phyloP scores from a whole-genome alignment of 2,329 filamentous ascomycete genomes.

The Aspergillus eucalypticola region DNA sequence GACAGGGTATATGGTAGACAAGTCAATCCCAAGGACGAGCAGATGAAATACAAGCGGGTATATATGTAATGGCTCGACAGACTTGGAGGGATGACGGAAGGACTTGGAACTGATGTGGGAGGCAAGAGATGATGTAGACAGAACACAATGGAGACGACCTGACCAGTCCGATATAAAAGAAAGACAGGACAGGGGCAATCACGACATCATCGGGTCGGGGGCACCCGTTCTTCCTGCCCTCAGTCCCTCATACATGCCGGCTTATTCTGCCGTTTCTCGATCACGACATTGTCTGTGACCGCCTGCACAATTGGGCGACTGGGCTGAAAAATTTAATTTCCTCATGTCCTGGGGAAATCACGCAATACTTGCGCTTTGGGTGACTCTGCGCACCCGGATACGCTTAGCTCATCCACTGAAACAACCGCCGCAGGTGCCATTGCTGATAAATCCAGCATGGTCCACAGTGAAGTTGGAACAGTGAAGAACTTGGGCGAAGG shows the following conservation, averaged over 20 bases:
- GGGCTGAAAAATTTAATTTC: conserved; percentile 33
- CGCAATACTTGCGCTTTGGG: conserved; percentile 40
- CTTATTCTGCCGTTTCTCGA: conserved; percentile 28
- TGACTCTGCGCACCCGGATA: conserved; percentile 21
- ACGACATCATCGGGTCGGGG: conserved; percentile 34
- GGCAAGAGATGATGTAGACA: conserved; percentile 15
- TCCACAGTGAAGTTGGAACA: conserved; percentile 10
- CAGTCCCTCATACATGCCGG: conserved; percentile 24
- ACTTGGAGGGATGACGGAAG: conserved; percentile 8
- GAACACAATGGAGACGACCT: conserved; percentile 21
- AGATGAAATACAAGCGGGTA: conserved; percentile 2
- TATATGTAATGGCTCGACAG: conserved; percentile 2
- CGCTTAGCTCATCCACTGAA: conserved; percentile 14
- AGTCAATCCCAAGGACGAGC: conserved; percentile 7
- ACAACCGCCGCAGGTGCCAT: not conserved
- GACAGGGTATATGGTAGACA: conserved; percentile 7
- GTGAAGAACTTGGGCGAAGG: conserved; percentile 12
- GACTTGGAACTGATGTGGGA: conserved; percentile 5
- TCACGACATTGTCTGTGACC: conserved; percentile 33
- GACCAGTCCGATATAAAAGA: conserved; percentile 31
- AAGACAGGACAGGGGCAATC: conserved; percentile 27
- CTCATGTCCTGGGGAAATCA: conserved; percentile 38
- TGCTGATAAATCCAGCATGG: conserved; percentile 24
- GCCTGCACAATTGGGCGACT: conserved; percentile 26
- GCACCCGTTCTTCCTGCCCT: conserved; percentile 25